A percentile compares a stretch with the other conserved stretches of the same genome.
phyloP scores from a whole-genome alignment of 2,329 filamentous ascomycete species.

The Stagonosporopsis vannaccii region DNA sequence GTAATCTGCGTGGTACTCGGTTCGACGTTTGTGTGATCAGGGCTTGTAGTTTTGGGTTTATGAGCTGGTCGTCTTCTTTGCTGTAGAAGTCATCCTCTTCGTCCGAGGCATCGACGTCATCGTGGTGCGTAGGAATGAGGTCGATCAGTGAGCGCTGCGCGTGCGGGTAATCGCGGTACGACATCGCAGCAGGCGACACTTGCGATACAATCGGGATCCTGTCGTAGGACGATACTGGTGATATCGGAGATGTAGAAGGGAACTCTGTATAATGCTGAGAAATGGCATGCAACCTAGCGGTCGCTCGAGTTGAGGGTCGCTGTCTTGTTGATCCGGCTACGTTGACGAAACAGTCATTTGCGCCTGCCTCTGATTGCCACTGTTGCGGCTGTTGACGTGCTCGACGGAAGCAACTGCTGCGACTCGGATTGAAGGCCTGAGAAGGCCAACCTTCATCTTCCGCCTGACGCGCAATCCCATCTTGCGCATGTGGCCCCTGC shows the following conservation, averaged over 20 bases:
- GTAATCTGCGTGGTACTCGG: constrained; percentile 45
- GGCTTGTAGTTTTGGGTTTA: constrained; percentile 43
- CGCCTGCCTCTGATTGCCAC: constrained; percentile 2
- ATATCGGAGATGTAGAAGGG: not conserved
- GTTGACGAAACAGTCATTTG: not conserved
- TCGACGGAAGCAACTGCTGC: constrained; percentile 1
- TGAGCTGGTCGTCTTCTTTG: constrained; percentile 44
- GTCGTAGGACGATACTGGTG: not conserved
- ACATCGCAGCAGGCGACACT: constrained; percentile 24
- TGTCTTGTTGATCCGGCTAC: constrained; percentile 5
- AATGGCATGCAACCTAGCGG: not conserved
- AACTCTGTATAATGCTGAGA: not conserved
- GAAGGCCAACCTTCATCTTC: constrained; percentile 6
- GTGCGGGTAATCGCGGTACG: constrained; percentile 32
- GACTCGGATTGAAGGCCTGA: not conserved
- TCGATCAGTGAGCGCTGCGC: constrained; percentile 41
- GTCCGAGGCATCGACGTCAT: constrained; percentile 48
- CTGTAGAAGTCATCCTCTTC: constrained; percentile 49
- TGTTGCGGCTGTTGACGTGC: not conserved
- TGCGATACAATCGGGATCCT: not conserved
- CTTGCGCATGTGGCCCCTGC: constrained; percentile 13
- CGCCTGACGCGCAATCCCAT: constrained; percentile 9
- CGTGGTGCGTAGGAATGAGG: constrained; percentile 35
- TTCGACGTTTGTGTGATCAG: constrained; percentile 34
- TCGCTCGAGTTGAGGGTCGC: constrained; percentile 5